A percentile compares a stretch with the other conserved stretches of the same genome.
phyloP scores from a whole-genome alignment of 106 monocot species.

The Allium fistulosum region DNA sequence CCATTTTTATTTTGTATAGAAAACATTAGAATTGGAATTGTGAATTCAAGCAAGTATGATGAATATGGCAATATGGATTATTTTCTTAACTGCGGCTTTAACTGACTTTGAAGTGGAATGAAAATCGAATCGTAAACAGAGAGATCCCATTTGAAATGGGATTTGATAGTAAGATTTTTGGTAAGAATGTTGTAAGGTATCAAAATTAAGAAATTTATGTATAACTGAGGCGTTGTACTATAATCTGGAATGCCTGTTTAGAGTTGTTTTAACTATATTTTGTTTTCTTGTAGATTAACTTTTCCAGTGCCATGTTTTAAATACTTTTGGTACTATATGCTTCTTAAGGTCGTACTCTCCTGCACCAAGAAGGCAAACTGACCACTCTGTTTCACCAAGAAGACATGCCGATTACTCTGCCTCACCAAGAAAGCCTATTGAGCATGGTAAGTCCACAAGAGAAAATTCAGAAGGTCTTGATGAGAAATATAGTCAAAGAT shows the following conservation, averaged over 20 bases:
- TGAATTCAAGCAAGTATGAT: too few relatives aligned
- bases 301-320: too few relatives aligned
- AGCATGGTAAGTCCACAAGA: constrained; percentile 7
- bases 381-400: constrained; percentile 1
- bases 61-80: too few relatives aligned
- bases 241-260: background rate
- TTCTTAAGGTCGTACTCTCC: constrained; percentile 13
- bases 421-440: constrained; percentile 8
- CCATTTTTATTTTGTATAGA: too few relatives aligned
- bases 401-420: constrained; percentile 1
- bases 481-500: constrained; percentile 9
- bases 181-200: background rate
- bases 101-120: too few relatives aligned
- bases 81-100: too few relatives aligned
- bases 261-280: background rate
- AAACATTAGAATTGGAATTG: too few relatives aligned
- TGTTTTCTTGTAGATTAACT: background rate
- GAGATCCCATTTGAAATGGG: too few relatives aligned
- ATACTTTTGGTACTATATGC: background rate
- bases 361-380: constrained; percentile 9
- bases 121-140: too few relatives aligned
- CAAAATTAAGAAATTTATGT: background rate
- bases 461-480: constrained; percentile 9
- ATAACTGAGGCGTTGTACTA: background rate
- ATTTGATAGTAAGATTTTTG: background rate